Evolutionary conservation across 306 rosid genomes (phyloP).

Genomic region (Castanospermum australe): DNA sequence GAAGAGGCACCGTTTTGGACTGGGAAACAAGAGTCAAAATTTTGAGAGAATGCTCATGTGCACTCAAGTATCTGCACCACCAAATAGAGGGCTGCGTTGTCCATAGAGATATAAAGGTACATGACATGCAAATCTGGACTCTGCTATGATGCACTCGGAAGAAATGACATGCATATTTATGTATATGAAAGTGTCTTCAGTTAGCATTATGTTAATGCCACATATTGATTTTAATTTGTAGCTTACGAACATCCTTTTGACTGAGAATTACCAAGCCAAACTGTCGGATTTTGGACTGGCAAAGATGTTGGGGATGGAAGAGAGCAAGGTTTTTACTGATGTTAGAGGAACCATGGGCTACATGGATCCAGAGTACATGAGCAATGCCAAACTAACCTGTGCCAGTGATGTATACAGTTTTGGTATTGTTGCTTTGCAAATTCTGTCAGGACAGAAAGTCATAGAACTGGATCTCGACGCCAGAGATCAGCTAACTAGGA

Average conservation of each 20-base stretch:
- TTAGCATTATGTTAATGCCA: not conserved
- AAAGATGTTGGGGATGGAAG: conserved; percentile 71
- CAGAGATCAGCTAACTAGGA: conserved; percentile 85
- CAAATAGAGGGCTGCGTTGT: conserved; percentile 80
- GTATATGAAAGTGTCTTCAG: not conserved
- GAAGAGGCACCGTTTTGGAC: conserved; percentile 48
- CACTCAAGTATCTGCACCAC: conserved; percentile 76
- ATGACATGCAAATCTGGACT: not conserved
- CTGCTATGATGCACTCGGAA: not conserved
- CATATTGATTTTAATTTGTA: conserved; percentile 18
- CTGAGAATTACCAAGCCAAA: conserved; percentile 63
- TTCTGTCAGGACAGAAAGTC: conserved; percentile 85
- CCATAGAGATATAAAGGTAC: conserved; percentile 91
- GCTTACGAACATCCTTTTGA: conserved; percentile 89
- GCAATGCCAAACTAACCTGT: conserved; percentile 77
- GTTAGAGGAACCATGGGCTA: conserved; percentile 92
- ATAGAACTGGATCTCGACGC: conserved; percentile 79
- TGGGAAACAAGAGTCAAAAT: conserved; percentile 73
- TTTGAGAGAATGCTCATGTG: conserved; percentile 81
- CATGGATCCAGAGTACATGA: conserved; percentile 98
- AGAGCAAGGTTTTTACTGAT: conserved; percentile 77
- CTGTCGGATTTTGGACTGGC: conserved; percentile 91
- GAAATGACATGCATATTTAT: not conserved
- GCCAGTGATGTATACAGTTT: conserved; percentile 88
- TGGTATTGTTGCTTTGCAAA: conserved; percentile 77